A percentile compares a stretch with the other conserved stretches of the same genome.
Conservation (phyloP, 2,329 filamentous ascomycete species). For the Exophiala lecanii-corni region DNA sequence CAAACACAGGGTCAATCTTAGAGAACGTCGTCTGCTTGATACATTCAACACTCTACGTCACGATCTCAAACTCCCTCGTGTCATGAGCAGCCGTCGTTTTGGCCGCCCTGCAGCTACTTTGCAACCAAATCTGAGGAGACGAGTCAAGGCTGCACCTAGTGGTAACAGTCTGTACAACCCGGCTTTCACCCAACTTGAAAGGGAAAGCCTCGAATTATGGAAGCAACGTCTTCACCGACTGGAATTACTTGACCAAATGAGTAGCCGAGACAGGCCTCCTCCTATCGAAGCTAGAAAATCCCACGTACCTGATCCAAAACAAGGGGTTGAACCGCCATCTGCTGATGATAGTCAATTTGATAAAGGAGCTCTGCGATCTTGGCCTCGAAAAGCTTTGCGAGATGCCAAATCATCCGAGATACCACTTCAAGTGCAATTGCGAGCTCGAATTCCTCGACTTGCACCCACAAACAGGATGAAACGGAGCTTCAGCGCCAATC, state of each 20-base stretch:
- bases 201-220: not conserved
- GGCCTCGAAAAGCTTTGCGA: not conserved
- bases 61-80: not conserved
- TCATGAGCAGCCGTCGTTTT: conserved; percentile 1
- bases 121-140: not conserved
- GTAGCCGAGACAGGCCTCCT: not conserved
- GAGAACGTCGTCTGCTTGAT: not conserved
- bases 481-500: not conserved
- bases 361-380: not conserved
- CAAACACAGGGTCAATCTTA: not conserved
- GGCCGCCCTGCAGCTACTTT: not conserved
- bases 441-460: not conserved
- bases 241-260: not conserved
- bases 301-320: not conserved
- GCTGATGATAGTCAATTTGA: not conserved
- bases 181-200: not conserved
- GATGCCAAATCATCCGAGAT: not conserved
- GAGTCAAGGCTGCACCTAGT: no score
- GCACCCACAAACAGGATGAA: not conserved
- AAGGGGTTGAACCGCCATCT: not conserved
- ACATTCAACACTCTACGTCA: not conserved
- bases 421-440: not conserved
- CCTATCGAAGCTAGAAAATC: not conserved
- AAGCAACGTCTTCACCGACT: not conserved
- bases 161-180: not conserved